These are phyloP conservation scores for Penicillium sp. DNA, from an alignment of 2,329 filamentous ascomycete genomes.

Conservation along the genomic window DNA sequence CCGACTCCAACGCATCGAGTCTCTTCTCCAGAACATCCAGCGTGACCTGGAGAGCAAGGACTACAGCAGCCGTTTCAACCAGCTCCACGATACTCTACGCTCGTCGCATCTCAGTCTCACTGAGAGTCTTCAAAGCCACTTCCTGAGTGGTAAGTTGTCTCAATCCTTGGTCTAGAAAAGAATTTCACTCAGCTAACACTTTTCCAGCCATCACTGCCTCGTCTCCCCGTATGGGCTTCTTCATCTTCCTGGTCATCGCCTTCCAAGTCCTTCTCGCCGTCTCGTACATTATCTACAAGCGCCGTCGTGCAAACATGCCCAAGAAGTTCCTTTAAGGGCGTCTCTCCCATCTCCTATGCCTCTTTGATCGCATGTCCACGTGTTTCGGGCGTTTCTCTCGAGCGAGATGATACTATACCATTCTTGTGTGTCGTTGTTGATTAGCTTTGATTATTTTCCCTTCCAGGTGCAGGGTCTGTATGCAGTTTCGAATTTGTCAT, in stretches of 20 bases:
- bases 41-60: conserved; percentile 59
- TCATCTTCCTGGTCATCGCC: conserved; percentile 71
- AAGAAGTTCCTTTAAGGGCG: conserved; percentile 79
- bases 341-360: neutral
- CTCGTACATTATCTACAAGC: conserved; percentile 77
- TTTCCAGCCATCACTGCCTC: conserved; percentile 53
- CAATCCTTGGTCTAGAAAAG: neutral
- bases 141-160: conserved; percentile 52
- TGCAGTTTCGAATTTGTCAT: conserved; percentile 16
- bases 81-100: conserved; percentile 56
- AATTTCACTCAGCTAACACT: conserved; percentile 20
- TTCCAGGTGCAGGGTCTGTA: conserved; percentile 3
- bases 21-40: conserved; percentile 52
- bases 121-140: conserved; percentile 52
- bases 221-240: conserved; percentile 59
- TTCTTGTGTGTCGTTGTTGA: conserved; percentile 19
- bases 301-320: conserved; percentile 70
- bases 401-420: neutral
- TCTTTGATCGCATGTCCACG: neutral
- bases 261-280: conserved; percentile 71
- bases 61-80: conserved; percentile 56
- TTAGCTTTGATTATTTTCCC: conserved; percentile 14
- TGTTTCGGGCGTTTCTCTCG: neutral
- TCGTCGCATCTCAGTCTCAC: conserved; percentile 56
- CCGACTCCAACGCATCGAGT: conserved; percentile 57